phyloP scores from a whole-genome alignment of 2,329 filamentous ascomycete species.

The Aureobasidium subglaciale region DNA sequence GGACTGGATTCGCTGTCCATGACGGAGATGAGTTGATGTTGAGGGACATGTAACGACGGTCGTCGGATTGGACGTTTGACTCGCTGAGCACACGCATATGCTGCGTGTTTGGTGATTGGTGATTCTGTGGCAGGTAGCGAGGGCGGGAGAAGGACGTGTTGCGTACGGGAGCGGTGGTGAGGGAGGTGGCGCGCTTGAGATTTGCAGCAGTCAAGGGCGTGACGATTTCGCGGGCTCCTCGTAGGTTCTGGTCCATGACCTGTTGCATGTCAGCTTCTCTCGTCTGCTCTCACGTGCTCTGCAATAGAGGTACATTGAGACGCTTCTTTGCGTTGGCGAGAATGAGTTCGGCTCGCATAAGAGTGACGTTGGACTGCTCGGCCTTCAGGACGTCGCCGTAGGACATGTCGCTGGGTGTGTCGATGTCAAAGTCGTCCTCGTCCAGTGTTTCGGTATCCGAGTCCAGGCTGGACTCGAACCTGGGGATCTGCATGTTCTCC shows the following conservation, averaged over 20 bases:
- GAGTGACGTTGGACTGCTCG: slow-evolving; percentile 63
- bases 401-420: slow-evolving; percentile 10
- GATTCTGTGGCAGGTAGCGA: background rate
- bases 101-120: slow-evolving; percentile 27
- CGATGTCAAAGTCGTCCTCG: slow-evolving; percentile 16
- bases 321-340: slow-evolving; percentile 86
- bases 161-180: slow-evolving; percentile 17
- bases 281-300: slow-evolving; percentile 20
- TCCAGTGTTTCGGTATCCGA: slow-evolving; percentile 25
- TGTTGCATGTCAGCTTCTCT: slow-evolving; percentile 30
- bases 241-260: slow-evolving; percentile 91
- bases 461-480: slow-evolving; percentile 26
- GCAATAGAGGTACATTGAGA: slow-evolving; percentile 58
- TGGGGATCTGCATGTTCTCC: slow-evolving; percentile 32
- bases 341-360: slow-evolving; percentile 81
- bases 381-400: background rate
- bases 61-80: slow-evolving; percentile 40
- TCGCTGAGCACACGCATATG: slow-evolving; percentile 59
- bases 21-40: slow-evolving; percentile 17
- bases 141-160: slow-evolving; percentile 4
- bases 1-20: slow-evolving; percentile 18
- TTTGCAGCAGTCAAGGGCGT: slow-evolving; percentile 32
- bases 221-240: slow-evolving; percentile 56
- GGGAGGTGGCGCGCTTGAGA: slow-evolving; percentile 30
- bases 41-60: slow-evolving; percentile 23